Conservation (phyloP, 805 yeast species). For the Monosporozyma solicola region DNA sequence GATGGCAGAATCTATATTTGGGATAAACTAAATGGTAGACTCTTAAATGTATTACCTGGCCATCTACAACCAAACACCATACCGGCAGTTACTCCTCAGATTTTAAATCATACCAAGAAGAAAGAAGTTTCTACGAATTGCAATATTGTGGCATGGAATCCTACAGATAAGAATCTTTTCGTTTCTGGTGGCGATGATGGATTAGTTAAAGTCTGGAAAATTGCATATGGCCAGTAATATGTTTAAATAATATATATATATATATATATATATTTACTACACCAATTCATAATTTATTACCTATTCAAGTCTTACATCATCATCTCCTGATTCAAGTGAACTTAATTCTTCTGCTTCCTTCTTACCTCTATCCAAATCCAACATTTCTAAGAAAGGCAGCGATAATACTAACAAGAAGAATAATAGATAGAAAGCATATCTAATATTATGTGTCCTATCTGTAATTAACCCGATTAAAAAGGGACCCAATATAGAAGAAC, state of each 20-base stretch:
- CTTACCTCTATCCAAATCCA: slow-evolving; percentile 57
- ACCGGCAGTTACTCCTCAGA: too few relatives aligned
- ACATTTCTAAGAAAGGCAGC: slow-evolving; percentile 44
- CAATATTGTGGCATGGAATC: slow-evolving; percentile 74
- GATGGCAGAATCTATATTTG: slow-evolving; percentile 72
- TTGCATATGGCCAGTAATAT: slow-evolving; percentile 16
- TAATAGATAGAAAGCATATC: slow-evolving; percentile 62
- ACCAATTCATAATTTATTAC: neutral
- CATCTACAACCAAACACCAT: slow-evolving; percentile 14
- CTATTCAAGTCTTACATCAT: neutral
- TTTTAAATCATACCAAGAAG: slow-evolving; percentile 1
- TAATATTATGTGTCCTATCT: slow-evolving; percentile 62
- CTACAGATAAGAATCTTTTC: slow-evolving; percentile 41
- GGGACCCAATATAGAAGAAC: slow-evolving; percentile 70
- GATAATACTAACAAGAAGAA: slow-evolving; percentile 45
- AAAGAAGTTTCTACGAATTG: slow-evolving; percentile 34
- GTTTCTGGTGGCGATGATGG: slow-evolving; percentile 84
- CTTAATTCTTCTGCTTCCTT: slow-evolving; percentile 40
- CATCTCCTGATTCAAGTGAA: slow-evolving; percentile 4
- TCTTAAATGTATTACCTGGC: slow-evolving; percentile 35
- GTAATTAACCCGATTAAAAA: slow-evolving; percentile 61
- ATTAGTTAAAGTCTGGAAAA: slow-evolving; percentile 60
- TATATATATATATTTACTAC: neutral
- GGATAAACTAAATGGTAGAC: slow-evolving; percentile 63
- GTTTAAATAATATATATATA: neutral